Percentiles rank a stretch among this genome's conserved stretches.
Conservation (phyloP, 352 stramenopile genomes). For the Pythium phragmiticola region DNA sequence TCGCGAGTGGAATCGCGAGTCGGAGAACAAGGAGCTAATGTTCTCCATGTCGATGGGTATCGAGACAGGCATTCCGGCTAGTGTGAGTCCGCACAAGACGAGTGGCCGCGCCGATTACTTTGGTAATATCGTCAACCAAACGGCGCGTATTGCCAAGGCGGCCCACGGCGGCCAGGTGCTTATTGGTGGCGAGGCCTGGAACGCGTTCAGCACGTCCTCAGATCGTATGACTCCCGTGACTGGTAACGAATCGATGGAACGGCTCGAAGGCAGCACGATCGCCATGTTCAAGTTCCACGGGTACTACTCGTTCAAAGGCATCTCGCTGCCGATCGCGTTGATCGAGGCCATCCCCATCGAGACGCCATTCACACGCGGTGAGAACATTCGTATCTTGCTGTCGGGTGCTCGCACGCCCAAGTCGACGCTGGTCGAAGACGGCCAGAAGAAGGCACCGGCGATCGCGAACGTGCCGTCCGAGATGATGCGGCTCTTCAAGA, state of each 20-base stretch:
- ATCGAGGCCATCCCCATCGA: conserved; percentile 80
- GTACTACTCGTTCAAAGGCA: conserved; percentile 86
- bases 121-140: conserved; percentile 89
- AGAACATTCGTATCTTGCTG: conserved; percentile 39
- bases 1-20: conserved; percentile 70
- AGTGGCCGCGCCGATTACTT: conserved; percentile 88
- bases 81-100: conserved; percentile 86
- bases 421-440: conserved; percentile 65
- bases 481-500: conserved; percentile 58
- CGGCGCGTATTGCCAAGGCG: conserved; percentile 82
- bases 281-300: conserved; percentile 86
- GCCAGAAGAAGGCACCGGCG: conserved; percentile 41
- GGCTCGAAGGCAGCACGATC: conserved; percentile 48
- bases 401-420: conserved; percentile 53
- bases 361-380: conserved; percentile 25
- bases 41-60: conserved; percentile 90
- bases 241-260: conserved; percentile 46
- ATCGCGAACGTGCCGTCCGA: conserved; percentile 54
- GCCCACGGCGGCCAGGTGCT: conserved; percentile 77
- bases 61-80: conserved; percentile 77
- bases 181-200: conserved; percentile 81
- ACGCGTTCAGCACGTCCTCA: conserved; percentile 46
- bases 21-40: conserved; percentile 73
- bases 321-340: conserved; percentile 74
- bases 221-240: conserved; percentile 33